Evolutionary conservation across 352 stramenopile species (phyloP), one percentile per base, ranked within the genome.

Genomic region (Pythium scleroteichum): DNA sequence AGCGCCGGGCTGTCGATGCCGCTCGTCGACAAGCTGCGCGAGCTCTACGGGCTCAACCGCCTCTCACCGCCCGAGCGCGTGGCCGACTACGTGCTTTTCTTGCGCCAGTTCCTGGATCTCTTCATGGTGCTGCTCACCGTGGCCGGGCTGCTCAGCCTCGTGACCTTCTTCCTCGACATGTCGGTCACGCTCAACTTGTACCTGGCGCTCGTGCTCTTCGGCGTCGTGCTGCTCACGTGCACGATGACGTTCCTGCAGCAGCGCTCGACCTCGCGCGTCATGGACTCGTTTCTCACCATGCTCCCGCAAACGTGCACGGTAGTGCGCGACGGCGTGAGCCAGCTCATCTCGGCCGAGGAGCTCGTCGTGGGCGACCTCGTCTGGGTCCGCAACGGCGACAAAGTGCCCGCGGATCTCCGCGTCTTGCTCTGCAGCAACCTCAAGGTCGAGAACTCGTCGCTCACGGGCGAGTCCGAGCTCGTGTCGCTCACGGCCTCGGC

Each of bases 391-490:
- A 73, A 79, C 23, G 78, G 78, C 4, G 73, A 87, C 62, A 79
- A 82, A 27, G 71, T 88, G 19, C 78, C 78, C 2, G 78, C 78
- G 1, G 78, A 85, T 41, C 20, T 85, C 16, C 66, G 75, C 3
- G 67, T 87, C 39, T 32, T 87, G 22, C 64, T 73, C 4, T 79
- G 66, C 59, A 73, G 62, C 61, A 71, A 75, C 27, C 66, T 87
- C 17, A 84, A 83, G 50, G 73, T 88, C 12, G 78, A 87, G 53
- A 79, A 82, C 59, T 85, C 78, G 46, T 85, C 72, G n/a, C 62
- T 88, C 29, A 85, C 74, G 14, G 78, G 78, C 22, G 78, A 88
- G 46, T 78, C 76, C 3, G 70, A 84, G 60, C 59, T 76, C 23
- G 68, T 85, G 13, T 57, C 56, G 3, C 57, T 75, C 35, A 72